These are phyloP conservation scores for Picochlorum sp. DNA, from an alignment of 139 green algal genomes.

Conservation along the genomic window DNA sequence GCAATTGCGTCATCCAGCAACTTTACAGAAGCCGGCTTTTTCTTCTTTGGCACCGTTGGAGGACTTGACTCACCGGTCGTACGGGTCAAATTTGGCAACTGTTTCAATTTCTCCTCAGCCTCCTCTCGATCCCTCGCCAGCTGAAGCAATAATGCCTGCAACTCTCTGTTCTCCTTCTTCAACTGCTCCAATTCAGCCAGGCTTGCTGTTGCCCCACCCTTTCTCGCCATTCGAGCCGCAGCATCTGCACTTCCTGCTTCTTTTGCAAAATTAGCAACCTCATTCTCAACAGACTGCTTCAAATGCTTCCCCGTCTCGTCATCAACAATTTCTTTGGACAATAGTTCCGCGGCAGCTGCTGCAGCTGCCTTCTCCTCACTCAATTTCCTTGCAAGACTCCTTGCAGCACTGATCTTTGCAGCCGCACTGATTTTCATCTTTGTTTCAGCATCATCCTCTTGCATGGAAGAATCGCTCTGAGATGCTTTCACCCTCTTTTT, in stretches of 20 bases:
- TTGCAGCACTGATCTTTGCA: slow-evolving; percentile 51
- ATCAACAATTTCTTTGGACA: slow-evolving; percentile 15
- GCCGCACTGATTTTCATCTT: slow-evolving; percentile 26
- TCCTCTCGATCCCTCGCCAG: slow-evolving; percentile 50
- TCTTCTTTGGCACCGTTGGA: not conserved
- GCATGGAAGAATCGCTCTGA: too few species aligned
- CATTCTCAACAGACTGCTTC: slow-evolving; percentile 19
- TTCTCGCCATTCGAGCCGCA: slow-evolving; percentile 26
- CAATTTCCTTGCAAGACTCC: slow-evolving; percentile 63
- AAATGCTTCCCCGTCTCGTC: slow-evolving; percentile 18
- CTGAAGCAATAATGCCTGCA: slow-evolving; percentile 58
- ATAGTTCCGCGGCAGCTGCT: slow-evolving; percentile 31
- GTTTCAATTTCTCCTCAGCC: slow-evolving; percentile 29
- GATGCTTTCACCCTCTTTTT: too few species aligned
- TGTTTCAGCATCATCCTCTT: not conserved
- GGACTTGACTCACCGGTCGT: slow-evolving; percentile 6
- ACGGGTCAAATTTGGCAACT: slow-evolving; percentile 14
- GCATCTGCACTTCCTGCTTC: slow-evolving; percentile 37
- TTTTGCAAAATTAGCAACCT: slow-evolving; percentile 29
- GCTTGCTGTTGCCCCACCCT: slow-evolving; percentile 7
- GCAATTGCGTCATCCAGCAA: slow-evolving; percentile 25
- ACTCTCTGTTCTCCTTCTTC: slow-evolving; percentile 62
- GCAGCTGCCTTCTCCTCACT: slow-evolving; percentile 71
- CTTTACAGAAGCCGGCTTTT: not conserved
- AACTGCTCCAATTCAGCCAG: slow-evolving; percentile 35